These are phyloP conservation scores for Brasenia schreberi DNA, from an alignment of 164 flowering plant species.

Conservation along the genomic window DNA sequence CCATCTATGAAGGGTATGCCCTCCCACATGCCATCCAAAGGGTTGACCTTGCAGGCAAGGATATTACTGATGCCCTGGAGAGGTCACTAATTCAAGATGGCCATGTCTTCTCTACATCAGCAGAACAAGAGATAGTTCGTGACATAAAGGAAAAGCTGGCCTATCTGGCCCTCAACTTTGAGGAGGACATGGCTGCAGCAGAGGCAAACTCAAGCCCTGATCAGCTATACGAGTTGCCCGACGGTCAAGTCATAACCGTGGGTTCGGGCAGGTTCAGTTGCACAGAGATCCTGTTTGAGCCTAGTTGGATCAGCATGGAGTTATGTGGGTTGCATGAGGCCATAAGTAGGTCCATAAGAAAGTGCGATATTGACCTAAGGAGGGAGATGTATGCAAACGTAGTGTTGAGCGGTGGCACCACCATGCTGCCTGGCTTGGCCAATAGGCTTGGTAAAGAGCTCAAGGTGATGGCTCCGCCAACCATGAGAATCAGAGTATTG, in stretches of 20 bases:
- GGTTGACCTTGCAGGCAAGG: conserved; percentile 22
- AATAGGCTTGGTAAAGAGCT: conserved; percentile 15
- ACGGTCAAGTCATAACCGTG: conserved; percentile 8
- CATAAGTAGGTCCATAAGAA: conserved; percentile 10
- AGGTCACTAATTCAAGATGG: conserved; percentile 19
- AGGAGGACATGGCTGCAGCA: conserved; percentile 13
- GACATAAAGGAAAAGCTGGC: conserved; percentile 21
- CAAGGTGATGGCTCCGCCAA: conserved; percentile 7
- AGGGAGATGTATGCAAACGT: conserved; percentile 16
- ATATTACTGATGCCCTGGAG: conserved; percentile 17
- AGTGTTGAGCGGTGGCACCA: conserved; percentile 15
- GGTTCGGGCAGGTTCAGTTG: conserved; percentile 14
- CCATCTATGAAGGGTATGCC: conserved; percentile 24
- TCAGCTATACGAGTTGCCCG: conserved; percentile 17
- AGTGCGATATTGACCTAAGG: conserved; percentile 17
- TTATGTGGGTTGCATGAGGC: conserved; percentile 13
- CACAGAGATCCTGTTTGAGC: conserved; percentile 14
- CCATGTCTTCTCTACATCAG: conserved; percentile 18
- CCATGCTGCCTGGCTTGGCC: conserved; percentile 16
- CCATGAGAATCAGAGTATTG: conserved; percentile 11
- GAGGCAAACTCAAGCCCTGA: conserved; percentile 9
- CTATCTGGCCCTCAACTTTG: conserved; percentile 16
- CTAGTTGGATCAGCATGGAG: conserved; percentile 11
- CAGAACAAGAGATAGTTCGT: conserved; percentile 21
- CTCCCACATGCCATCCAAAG: conserved; percentile 21